Percentiles rank a stretch among this genome's conserved stretches.
Evolutionary conservation across 2,329 filamentous ascomycete genomes (phyloP).

Genomic region (Pestalotiopsis sp.): DNA sequence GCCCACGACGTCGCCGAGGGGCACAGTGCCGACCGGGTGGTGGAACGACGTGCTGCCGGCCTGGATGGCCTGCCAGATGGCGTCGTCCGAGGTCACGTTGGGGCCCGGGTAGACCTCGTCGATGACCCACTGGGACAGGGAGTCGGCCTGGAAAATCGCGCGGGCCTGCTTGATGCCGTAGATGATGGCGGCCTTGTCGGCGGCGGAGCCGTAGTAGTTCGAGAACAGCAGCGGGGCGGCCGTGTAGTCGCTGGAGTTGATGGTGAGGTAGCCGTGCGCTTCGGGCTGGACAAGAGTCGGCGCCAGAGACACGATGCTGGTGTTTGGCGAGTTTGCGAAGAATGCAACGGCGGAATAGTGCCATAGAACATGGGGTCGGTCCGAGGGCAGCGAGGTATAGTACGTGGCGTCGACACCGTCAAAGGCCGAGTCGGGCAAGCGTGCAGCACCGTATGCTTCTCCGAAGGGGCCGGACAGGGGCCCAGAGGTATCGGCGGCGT

Average conservation of each 20-base stretch:
- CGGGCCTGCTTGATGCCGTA: not conserved
- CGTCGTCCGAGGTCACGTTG: not conserved
- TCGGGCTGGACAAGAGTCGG: not conserved
- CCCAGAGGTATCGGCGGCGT: not conserved
- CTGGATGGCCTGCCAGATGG: conserved; percentile 2
- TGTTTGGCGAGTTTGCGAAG: not conserved
- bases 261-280: not conserved
- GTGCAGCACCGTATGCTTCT: not conserved
- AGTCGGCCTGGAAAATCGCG: not conserved
- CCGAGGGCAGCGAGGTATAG: not conserved
- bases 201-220: conserved; percentile 1
- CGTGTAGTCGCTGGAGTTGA: not conserved
- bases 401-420: not conserved
- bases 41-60: not conserved
- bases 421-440: conserved; percentile 1
- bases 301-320: not conserved
- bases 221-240: not conserved
- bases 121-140: not conserved
- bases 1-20: not conserved
- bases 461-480: not conserved
- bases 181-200: conserved; percentile 9
- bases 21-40: not conserved
- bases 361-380: not conserved
- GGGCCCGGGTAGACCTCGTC: not conserved
- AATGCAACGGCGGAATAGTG: not conserved